Conservation (phyloP, 164 flowering plant species). For the Euptelea pleiosperma region DNA sequence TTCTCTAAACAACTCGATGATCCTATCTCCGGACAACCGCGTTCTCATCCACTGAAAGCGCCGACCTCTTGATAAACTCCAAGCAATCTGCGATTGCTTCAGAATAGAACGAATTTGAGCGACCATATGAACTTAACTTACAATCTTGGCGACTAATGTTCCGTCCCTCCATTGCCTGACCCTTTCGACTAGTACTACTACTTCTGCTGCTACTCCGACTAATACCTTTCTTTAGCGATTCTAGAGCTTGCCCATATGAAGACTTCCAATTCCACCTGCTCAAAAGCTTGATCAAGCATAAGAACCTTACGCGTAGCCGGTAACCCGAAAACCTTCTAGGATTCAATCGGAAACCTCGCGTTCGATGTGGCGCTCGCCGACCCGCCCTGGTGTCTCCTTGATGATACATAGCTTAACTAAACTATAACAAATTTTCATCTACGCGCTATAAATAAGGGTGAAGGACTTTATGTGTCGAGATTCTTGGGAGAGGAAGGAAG, state of each 20-base stretch:
- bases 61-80: slow-evolving; percentile 64
- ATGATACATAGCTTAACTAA: slow-evolving; percentile 7
- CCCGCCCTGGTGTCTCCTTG: background rate
- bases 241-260: slow-evolving; percentile 26
- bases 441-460: no score
- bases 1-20: background rate
- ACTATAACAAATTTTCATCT: no score
- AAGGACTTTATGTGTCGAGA: no score
- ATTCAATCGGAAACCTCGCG: slow-evolving; percentile 34
- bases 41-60: slow-evolving; percentile 33
- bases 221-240: slow-evolving; percentile 19
- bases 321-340: slow-evolving; percentile 32
- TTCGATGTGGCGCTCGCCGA: slow-evolving; percentile 12
- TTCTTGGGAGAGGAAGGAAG: slow-evolving; percentile 10
- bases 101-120: slow-evolving; percentile 59
- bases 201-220: background rate
- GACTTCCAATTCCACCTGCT: slow-evolving; percentile 24
- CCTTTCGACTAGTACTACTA: slow-evolving; percentile 4
- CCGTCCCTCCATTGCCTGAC: background rate
- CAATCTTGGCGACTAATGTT: background rate
- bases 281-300: slow-evolving; percentile 30
- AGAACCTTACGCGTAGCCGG: slow-evolving; percentile 30
- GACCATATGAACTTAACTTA: slow-evolving; percentile 26
- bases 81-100: slow-evolving; percentile 80
- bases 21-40: slow-evolving; percentile 11